Percentiles rank a stretch among this genome's conserved stretches.
phyloP scores from a whole-genome alignment of 768 basidiomycete species.

The Psilocybe cubensis region DNA sequence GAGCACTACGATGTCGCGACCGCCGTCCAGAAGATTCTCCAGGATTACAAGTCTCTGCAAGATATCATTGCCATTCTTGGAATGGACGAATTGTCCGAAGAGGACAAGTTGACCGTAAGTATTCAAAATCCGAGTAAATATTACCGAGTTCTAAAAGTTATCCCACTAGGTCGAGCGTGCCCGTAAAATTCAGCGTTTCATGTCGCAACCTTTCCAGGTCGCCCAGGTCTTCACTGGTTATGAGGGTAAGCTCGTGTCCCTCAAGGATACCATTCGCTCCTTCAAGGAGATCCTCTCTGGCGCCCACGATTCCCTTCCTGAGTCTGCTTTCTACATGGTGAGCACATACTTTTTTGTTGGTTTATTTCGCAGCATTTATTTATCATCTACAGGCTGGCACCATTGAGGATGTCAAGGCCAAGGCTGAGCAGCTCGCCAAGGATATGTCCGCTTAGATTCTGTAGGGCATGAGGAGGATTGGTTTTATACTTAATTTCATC shows the following conservation, averaged over 20 bases:
- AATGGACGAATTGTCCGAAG: conserved; percentile 99
- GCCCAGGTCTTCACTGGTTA: conserved; percentile 99
- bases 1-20: conserved; percentile 98
- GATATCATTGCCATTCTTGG: conserved; percentile 99
- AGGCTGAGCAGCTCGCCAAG: conserved; percentile 97
- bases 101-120: conserved; percentile 96
- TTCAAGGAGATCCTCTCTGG: conserved; percentile 98
- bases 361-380: background rate
- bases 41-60: conserved; percentile 96
- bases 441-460: conserved; percentile 71
- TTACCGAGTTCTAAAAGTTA: background rate
- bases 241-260: conserved; percentile 94
- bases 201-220: conserved; percentile 99
- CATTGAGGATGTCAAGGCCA: conserved; percentile 95
- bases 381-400: conserved; percentile 65
- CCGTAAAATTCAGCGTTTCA: conserved; percentile 99
- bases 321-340: conserved; percentile 98
- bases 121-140: background rate
- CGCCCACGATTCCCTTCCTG: conserved; percentile 85
- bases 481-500: conserved; percentile 21
- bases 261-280: conserved; percentile 95
- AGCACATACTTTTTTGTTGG: conserved; percentile 13
- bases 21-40: conserved; percentile 95
- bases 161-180: conserved; percentile 87
- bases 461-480: conserved; percentile 11